Base-by-base conservation (phyloP, 139 green algal species). In the Chlorella vulgaris region DNA sequence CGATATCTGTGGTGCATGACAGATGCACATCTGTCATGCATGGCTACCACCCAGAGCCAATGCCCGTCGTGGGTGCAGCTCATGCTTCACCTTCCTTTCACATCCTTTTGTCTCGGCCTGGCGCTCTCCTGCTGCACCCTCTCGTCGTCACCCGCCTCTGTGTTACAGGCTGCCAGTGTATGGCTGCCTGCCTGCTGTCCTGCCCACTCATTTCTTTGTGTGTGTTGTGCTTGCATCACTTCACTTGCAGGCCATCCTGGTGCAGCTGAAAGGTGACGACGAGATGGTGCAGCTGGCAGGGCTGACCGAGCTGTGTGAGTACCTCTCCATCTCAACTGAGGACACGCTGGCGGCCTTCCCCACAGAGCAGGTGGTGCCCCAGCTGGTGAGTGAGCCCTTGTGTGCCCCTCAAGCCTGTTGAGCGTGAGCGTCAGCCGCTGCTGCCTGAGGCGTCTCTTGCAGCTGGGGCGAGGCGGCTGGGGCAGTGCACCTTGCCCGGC, bases 281-380 rank as follows among this genome's bases (percentile, higher is more conserved):
- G 93, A 98, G 58, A 78, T 39, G 13, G 24, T 86, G 66, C 93
- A 98, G 88, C 86, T 98, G 42, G 87, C 86, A 0, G 90, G 93
- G 4, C 88, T 99, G 2, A 93, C 86, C 1, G 89, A 97, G 86
- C 93, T 99, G 42, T 97, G 92, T 76, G 96, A 98, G 84, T 78
- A 97, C 53, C 88, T 99, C 74, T 94, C 93, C 10, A 96, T 99
- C 60, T 92, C 90, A 29, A 94, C 88, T 4, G 96, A 99, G 75
- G 96, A 99, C 77, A 84, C 84, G 1, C 88, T 99, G 40, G 85
- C 78, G 33, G 85, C 88, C 1, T 96, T 99, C 69, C 93, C 93
- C 21, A 81, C 94, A 0, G 96, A 99, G 65, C 82, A 90, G 58
- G 90, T 96, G 26, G 92, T 98, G 61, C 95, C 95, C 28, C 62